Conservation (phyloP, 106 monocot species). For the Allium sativum region DNA sequence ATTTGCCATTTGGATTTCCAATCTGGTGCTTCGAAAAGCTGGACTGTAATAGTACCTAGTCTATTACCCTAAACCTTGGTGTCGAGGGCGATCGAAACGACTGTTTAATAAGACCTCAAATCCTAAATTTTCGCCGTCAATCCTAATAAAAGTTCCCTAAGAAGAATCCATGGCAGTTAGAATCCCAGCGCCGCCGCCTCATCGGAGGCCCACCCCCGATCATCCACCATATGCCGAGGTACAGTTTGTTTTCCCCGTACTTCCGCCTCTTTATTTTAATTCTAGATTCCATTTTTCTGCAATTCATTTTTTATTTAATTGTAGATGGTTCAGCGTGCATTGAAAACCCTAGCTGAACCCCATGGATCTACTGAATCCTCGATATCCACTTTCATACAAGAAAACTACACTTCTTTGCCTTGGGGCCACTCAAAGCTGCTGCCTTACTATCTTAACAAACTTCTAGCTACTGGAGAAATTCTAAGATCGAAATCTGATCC, state of each 20-base stretch:
- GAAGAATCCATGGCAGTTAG: too few relatives aligned
- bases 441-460: slow-evolving; percentile 3
- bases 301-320: background rate
- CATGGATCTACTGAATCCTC: background rate
- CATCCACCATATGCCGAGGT: slow-evolving; percentile 2
- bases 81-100: too few relatives aligned
- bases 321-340: slow-evolving; percentile 1
- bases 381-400: background rate
- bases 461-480: background rate
- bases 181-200: background rate
- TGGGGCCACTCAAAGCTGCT: slow-evolving; percentile 1
- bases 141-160: too few relatives aligned
- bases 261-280: background rate
- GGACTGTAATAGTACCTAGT: too few relatives aligned
- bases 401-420: background rate
- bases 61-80: too few relatives aligned
- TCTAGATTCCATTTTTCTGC: background rate
- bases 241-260: background rate
- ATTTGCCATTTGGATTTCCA: too few relatives aligned
- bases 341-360: background rate
- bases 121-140: too few relatives aligned
- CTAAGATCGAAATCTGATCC: background rate
- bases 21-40: too few relatives aligned
- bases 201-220: background rate
- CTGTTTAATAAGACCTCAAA: too few relatives aligned